These are phyloP conservation scores for Craterostigma plantagineum DNA, from an alignment of 257 asterid genomes.

Conservation along the genomic window DNA sequence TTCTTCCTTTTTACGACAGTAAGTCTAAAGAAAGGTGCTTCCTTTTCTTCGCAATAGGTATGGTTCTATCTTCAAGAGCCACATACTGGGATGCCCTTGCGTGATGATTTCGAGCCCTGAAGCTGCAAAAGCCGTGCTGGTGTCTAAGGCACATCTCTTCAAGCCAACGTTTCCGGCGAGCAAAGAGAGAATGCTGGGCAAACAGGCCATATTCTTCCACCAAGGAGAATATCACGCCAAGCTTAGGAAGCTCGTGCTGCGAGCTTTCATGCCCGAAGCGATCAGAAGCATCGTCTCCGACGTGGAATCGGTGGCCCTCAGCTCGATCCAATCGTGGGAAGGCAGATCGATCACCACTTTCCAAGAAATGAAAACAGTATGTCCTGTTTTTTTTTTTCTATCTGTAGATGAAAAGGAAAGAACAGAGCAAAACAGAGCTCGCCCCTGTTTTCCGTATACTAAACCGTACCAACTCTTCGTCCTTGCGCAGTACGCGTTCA, in stretches of 20 bases:
- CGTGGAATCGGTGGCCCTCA: slow-evolving; percentile 21
- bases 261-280: slow-evolving; percentile 53
- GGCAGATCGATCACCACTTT: slow-evolving; percentile 44
- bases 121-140: slow-evolving; percentile 43
- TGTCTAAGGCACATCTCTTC: slow-evolving; percentile 44
- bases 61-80: slow-evolving; percentile 63
- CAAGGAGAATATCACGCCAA: slow-evolving; percentile 55
- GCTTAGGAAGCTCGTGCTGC: slow-evolving; percentile 42
- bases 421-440: background rate
- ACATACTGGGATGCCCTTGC: slow-evolving; percentile 47
- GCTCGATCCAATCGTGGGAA: slow-evolving; percentile 32
- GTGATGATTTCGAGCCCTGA: slow-evolving; percentile 70
- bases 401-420: background rate
- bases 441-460: background rate
- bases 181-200: slow-evolving; percentile 59
- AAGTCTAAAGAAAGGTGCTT: slow-evolving; percentile 1
- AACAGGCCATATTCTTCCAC: slow-evolving; percentile 59
- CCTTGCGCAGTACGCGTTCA: slow-evolving; percentile 50
- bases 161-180: slow-evolving; percentile 77
- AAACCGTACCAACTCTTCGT: no score
- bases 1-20: background rate
- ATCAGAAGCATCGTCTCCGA: slow-evolving; percentile 34
- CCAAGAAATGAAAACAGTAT: slow-evolving; percentile 66
- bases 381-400: background rate
- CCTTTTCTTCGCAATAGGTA: slow-evolving; percentile 23